A percentile compares a stretch with the other conserved stretches of the same genome.
Evolutionary conservation across 1,139 yeast genomes (phyloP).

Genomic region (Entelexis sorbosivorans): DNA sequence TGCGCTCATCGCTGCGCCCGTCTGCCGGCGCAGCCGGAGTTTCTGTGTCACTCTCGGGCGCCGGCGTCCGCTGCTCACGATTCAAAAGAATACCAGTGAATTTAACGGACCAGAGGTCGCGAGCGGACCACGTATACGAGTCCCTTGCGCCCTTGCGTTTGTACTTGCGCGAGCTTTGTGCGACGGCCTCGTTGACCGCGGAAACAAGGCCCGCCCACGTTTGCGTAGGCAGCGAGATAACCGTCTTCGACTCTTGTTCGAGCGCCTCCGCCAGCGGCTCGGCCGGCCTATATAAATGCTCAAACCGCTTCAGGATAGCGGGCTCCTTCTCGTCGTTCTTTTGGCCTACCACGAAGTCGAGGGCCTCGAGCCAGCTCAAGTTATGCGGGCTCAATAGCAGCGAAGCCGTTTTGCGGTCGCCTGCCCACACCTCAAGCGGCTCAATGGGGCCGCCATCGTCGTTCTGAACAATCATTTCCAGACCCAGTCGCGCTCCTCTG

Average conservation of each 20-base stretch:
- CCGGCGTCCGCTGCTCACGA: conserved; percentile 6
- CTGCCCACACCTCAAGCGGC: conserved; percentile 14
- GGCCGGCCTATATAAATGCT: background rate
- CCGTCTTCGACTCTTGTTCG: conserved; percentile 1
- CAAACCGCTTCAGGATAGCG: background rate
- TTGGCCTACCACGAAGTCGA: conserved; percentile 6
- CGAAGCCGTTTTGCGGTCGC: background rate
- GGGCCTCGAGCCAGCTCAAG: conserved; percentile 5
- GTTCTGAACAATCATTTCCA: conserved; percentile 47
- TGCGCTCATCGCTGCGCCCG: background rate
- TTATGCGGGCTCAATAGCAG: conserved; percentile 12
- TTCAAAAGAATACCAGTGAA: conserved; percentile 9
- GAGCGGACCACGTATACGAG: conserved; percentile 11
- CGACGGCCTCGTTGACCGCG: conserved; percentile 8
- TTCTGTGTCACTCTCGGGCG: background rate
- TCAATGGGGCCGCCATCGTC: conserved; percentile 24
- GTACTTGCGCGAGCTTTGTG: background rate
- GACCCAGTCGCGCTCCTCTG: conserved; percentile 47
- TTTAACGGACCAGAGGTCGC: conserved; percentile 12
- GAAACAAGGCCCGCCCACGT: conserved; percentile 12
- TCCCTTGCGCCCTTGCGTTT: conserved; percentile 11
- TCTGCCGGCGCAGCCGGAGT: background rate
- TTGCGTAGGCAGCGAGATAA: conserved; percentile 5
- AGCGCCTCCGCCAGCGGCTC: background rate
- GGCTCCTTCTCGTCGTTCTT: background rate